phyloP scores from a whole-genome alignment of 306 rosid species.

The Gynostemma pentaphyllum region DNA sequence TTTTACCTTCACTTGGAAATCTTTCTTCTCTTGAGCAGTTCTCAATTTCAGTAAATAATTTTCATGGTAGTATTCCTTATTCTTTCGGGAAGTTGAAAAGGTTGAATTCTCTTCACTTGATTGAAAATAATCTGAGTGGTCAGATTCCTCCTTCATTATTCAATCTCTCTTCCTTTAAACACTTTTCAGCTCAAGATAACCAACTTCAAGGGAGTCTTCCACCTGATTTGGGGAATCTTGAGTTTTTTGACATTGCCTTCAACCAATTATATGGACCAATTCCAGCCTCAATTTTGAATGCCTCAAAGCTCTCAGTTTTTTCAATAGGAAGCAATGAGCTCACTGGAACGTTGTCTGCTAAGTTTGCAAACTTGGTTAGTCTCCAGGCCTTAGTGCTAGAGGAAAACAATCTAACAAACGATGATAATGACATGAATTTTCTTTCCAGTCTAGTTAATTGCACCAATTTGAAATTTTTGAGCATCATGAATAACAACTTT shows the following conservation, averaged over 20 bases:
- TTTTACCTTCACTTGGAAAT: conserved; percentile 15
- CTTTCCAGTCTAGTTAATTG: conserved; percentile 9
- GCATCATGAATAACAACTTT: conserved; percentile 4
- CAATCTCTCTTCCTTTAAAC: conserved; percentile 2
- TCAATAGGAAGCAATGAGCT: neutral
- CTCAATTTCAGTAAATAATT: neutral
- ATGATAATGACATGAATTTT: conserved; percentile 12
- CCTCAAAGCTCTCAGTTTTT: neutral
- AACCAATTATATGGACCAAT: conserved; percentile 13
- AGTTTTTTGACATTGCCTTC: neutral
- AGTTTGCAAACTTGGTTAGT: neutral
- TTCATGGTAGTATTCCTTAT: conserved; percentile 17
- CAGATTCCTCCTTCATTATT: conserved; percentile 7
- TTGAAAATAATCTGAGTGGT: conserved; percentile 2
- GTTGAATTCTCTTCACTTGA: neutral
- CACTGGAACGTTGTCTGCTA: conserved; percentile 13
- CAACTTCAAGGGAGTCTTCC: conserved; percentile 19
- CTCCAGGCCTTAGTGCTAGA: too few species aligned
- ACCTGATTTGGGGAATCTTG: neutral
- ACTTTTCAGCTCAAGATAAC: neutral
- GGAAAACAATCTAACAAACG: neutral
- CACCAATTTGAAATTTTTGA: neutral
- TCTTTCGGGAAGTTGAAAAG: conserved; percentile 12
- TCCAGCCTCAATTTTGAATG: conserved; percentile 12
- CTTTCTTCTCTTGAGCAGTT: neutral